Evolutionary conservation across 805 yeast genomes (phyloP), one percentile per base, ranked within the genome.

Genomic region (Starmerella riodocensis): DNA sequence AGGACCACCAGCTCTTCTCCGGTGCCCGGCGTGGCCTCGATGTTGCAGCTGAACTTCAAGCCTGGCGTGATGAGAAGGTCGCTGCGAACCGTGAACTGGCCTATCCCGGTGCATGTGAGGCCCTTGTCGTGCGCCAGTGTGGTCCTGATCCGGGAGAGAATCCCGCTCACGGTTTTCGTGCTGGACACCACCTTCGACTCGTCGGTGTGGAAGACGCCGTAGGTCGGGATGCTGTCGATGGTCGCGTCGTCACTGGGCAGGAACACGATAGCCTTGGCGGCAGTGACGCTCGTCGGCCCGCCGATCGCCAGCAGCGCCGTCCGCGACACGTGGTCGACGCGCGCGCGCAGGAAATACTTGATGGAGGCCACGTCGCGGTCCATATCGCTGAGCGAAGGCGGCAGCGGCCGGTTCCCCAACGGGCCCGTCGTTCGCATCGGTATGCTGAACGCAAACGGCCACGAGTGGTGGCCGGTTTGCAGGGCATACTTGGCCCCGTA

Each of bases 191-290:
- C 47, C 20, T 36, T 23, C 14, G 48, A 38, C 23, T 16, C 14
- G 12, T 19, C 21, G 9, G 46, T 16, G 24, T 40, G 39, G 12
- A 23, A n/a, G 11, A 42, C 48, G 14, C 50, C 51, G 29, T 43
- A 48, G 4, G 51, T 48, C 11, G 48, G 46, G 5, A 48, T 20
- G 21, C 12, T 19, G 17, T 49, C 52, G 9, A 42, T 16, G 27
- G 17, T 3, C 12, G 19, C 28, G 4, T 40, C 46, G 27, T 51
- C 56, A 26, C 45, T 44, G 0, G 82, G 81, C 23, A 71, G 53
- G 45, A 76, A 72, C 3, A 61, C 57, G 46, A 78, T 16, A 6
- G 45, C 42, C 17, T 8, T 18, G 34, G 2, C 4, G 11, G 31
- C 24, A 6, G 29, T 19, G 14, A 17, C 20, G 16, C 6, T 28